Conservation (phyloP, 2,329 filamentous ascomycete species). For the Colletotrichum sojae region DNA sequence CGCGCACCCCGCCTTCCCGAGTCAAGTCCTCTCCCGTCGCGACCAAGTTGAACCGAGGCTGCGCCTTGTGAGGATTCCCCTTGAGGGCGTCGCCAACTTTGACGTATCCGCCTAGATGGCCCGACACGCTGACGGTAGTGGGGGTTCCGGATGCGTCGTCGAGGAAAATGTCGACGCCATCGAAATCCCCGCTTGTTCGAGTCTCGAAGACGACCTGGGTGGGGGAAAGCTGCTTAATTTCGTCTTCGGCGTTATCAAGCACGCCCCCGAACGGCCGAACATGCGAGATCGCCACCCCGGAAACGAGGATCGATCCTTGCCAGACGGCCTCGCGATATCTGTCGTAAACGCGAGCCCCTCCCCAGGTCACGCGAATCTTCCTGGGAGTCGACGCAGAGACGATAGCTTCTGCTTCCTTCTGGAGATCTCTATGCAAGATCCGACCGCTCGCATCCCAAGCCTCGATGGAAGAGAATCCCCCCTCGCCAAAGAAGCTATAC, state of each 20-base stretch:
- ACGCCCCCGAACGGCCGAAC: constrained; percentile 47
- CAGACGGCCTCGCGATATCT: constrained; percentile 52
- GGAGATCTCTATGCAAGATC: constrained; percentile 46
- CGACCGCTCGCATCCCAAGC: constrained; percentile 48
- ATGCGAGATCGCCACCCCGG: constrained; percentile 39
- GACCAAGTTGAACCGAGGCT: constrained; percentile 44
- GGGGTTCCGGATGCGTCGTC: constrained; percentile 13
- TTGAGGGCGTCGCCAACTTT: constrained; percentile 48
- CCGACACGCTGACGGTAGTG: constrained; percentile 42
- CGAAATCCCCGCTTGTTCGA: constrained; percentile 49
- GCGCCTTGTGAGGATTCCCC: constrained; percentile 48
- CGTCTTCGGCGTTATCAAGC: constrained; percentile 44
- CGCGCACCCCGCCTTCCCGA: constrained; percentile 39
- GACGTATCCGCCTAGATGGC: constrained; percentile 48
- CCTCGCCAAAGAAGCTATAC: constrained; percentile 46
- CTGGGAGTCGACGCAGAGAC: not conserved
- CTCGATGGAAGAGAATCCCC: constrained; percentile 48
- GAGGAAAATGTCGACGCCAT: constrained; percentile 47
- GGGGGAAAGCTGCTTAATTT: constrained; percentile 32
- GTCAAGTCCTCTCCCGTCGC: constrained; percentile 35
- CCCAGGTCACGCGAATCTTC: constrained; percentile 49
- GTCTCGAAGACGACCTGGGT: constrained; percentile 45
- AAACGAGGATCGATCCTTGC: constrained; percentile 47
- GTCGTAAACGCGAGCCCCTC: constrained; percentile 51
- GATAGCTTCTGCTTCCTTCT: constrained; percentile 40